Evolutionary conservation across 129 eudicot species (phyloP).

Genomic region (Arctium minus): DNA sequence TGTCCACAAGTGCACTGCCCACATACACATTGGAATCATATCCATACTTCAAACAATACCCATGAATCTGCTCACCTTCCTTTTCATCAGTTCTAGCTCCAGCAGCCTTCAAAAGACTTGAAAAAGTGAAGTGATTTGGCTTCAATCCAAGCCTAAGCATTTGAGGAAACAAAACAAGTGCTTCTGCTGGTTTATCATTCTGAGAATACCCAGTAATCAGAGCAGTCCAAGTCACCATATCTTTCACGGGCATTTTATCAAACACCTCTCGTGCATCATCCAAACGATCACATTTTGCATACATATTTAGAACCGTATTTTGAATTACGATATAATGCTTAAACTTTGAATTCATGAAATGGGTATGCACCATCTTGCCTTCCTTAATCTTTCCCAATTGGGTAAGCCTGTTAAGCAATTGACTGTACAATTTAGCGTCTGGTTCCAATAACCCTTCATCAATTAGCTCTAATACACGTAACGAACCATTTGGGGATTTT

Average conservation of each 20-base stretch:
- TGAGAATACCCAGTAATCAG: conserved; percentile 71
- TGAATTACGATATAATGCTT: conserved; percentile 40
- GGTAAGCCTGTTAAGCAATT: conserved; percentile 48
- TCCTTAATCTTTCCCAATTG: conserved; percentile 43
- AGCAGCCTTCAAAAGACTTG: conserved; percentile 72
- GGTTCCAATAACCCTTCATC: conserved; percentile 45
- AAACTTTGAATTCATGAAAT: conserved; percentile 46
- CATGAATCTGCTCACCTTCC: conserved; percentile 49
- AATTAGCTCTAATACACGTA: conserved; percentile 41
- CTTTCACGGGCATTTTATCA: conserved; percentile 58
- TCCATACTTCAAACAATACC: conserved; percentile 44
- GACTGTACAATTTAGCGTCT: conserved; percentile 45
- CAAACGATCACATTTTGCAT: conserved; percentile 63
- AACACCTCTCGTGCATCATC: conserved; percentile 64
- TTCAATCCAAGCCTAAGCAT: conserved; percentile 50
- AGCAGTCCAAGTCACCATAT: conserved; percentile 73
- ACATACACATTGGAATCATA: conserved; percentile 58
- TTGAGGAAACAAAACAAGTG: conserved; percentile 40
- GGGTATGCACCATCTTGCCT: conserved; percentile 63
- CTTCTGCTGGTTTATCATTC: conserved; percentile 44
- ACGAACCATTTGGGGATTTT: conserved; percentile 37
- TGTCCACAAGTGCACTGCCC: conserved; percentile 76
- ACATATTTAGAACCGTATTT: conserved; percentile 53
- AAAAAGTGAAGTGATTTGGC: conserved; percentile 74
- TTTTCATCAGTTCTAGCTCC: conserved; percentile 39